Evolutionary conservation across 148 eudicot genomes (phyloP).

Genomic region (Hydrangea macrophylla): DNA sequence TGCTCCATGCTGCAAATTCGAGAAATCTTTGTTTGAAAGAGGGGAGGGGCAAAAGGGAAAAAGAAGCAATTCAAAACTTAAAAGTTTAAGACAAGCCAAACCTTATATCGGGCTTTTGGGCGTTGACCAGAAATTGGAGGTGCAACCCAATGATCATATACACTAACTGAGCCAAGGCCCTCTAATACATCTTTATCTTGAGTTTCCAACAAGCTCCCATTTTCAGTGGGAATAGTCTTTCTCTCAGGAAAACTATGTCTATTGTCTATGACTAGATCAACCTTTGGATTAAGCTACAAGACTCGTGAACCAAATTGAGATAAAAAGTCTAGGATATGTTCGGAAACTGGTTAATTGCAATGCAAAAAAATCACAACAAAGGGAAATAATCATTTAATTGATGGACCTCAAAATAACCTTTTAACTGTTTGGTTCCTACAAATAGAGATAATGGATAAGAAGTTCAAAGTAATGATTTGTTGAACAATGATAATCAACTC

Average conservation of each 20-base stretch:
- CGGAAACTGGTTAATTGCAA: neutral
- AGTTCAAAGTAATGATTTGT: too few species aligned
- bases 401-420: too few species aligned
- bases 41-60: neutral
- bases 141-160: conserved; percentile 91
- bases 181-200: conserved; percentile 90
- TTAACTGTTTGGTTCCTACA: too few species aligned
- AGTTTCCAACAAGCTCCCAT: conserved; percentile 55
- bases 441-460: too few species aligned
- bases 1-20: conserved; percentile 82
- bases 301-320: neutral
- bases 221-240: conserved; percentile 61
- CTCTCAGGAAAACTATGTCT: conserved; percentile 54
- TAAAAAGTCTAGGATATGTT: neutral
- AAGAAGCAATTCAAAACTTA: neutral
- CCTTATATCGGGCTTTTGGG: conserved; percentile 96
- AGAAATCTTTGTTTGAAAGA: conserved; percentile 10
- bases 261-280: conserved; percentile 52
- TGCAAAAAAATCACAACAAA: neutral
- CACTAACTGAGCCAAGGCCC: conserved; percentile 62
- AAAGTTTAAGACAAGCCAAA: conserved; percentile 24
- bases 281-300: conserved; percentile 47
- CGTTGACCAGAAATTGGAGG: conserved; percentile 68
- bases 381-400: neutral
- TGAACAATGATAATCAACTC: too few species aligned